Percentiles rank a stretch among this genome's conserved stretches.
phyloP scores from a whole-genome alignment of 1,139 yeast species.

The Blastobotrys illinoisensis region DNA sequence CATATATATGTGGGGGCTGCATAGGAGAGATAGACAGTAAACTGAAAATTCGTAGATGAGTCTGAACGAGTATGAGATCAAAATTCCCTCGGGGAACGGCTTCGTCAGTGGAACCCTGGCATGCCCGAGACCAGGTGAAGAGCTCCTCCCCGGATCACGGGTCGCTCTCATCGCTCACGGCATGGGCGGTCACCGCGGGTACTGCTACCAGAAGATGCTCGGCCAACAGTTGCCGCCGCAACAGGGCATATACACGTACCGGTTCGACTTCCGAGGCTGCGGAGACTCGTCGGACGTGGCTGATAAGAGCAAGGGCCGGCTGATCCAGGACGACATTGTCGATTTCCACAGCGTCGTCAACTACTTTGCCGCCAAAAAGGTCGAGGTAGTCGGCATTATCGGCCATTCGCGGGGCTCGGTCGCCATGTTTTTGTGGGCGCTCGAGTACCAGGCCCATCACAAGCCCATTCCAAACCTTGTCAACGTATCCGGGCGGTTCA shows the following conservation, averaged over 20 bases:
- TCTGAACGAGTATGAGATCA: conserved; percentile 1
- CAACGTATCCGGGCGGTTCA: conserved; percentile 67
- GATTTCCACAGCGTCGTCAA: conserved; percentile 41
- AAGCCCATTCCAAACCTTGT: conserved; percentile 50
- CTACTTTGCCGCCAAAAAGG: conserved; percentile 13
- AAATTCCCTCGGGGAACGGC: conserved; percentile 8
- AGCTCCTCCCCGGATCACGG: conserved; percentile 17
- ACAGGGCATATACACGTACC: conserved; percentile 55
- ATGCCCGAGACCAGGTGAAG: conserved; percentile 10
- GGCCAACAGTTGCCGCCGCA: conserved; percentile 57
- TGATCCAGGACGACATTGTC: conserved; percentile 29
- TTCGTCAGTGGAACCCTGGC: conserved; percentile 19
- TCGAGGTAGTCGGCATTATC: conserved; percentile 45
- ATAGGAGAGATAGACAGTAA: neutral
- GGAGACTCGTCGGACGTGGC: conserved; percentile 65
- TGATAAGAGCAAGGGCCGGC: conserved; percentile 45
- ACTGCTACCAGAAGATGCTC: conserved; percentile 62
- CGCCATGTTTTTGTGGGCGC: conserved; percentile 72
- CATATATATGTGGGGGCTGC: neutral
- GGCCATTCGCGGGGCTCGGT: conserved; percentile 80
- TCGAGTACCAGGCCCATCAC: conserved; percentile 35
- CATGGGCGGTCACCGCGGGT: conserved; percentile 76
- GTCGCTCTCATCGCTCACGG: conserved; percentile 62
- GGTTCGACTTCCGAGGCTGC: conserved; percentile 84
- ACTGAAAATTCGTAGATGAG: conserved; percentile 2